phyloP scores from a whole-genome alignment of 1,139 yeast genomes.

The Barnettozyma hawaiiensis region DNA sequence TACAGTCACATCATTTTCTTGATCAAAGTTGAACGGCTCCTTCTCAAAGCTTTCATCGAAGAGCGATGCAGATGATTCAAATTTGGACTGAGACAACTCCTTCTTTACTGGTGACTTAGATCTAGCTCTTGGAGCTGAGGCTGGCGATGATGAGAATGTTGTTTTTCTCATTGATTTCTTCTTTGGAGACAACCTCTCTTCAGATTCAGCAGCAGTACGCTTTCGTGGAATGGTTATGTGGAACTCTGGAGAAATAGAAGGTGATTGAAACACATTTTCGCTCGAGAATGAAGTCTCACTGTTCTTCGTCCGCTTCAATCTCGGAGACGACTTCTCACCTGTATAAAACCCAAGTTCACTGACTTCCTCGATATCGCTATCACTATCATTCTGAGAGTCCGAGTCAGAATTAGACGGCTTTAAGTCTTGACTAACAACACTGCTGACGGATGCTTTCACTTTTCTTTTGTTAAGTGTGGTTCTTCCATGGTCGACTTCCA shows the following conservation, averaged over 20 bases:
- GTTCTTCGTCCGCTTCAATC: slow-evolving; percentile 10
- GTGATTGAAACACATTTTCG: slow-evolving; percentile 39
- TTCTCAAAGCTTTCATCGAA: background rate
- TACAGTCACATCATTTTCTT: background rate
- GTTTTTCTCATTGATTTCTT: slow-evolving; percentile 19
- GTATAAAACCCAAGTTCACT: slow-evolving; percentile 5
- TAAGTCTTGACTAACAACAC: background rate
- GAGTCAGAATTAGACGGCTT: background rate
- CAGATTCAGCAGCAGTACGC: slow-evolving; percentile 18
- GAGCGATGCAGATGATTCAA: slow-evolving; percentile 20
- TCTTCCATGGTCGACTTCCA: background rate
- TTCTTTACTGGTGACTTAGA: slow-evolving; percentile 21
- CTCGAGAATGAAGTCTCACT: slow-evolving; percentile 32
- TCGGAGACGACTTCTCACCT: background rate
- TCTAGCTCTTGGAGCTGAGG: background rate
- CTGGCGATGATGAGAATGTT: slow-evolving; percentile 22
- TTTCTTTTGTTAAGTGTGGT: background rate
- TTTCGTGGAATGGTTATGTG: slow-evolving; percentile 22
- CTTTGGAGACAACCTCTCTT: slow-evolving; percentile 15
- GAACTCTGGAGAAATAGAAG: slow-evolving; percentile 15
- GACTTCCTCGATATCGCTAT: slow-evolving; percentile 6
- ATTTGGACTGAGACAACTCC: slow-evolving; percentile 22
- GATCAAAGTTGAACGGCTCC: slow-evolving; percentile 9
- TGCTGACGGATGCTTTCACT: background rate
- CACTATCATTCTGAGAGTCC: slow-evolving; percentile 1